These are phyloP conservation scores for Pichia nakasei DNA, from an alignment of 805 yeast species.

Conservation along the genomic window DNA sequence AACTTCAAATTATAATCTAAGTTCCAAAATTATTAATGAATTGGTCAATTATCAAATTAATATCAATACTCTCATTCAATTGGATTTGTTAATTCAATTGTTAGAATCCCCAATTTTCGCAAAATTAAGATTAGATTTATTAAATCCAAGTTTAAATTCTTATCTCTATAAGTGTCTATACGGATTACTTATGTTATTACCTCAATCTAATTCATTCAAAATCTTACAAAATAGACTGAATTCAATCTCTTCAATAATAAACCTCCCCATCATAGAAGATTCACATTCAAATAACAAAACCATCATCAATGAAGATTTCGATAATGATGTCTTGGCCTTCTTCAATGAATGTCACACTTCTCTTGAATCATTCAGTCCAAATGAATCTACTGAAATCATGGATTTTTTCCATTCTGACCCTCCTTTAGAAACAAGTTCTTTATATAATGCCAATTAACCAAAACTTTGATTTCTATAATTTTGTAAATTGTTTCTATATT, in stretches of 20 bases:
- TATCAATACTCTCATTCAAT: constrained; percentile 70
- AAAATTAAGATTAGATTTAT: constrained; percentile 73
- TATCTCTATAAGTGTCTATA: constrained; percentile 78
- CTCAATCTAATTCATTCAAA: constrained; percentile 88
- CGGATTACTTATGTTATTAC: constrained; percentile 87
- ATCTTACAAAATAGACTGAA: constrained; percentile 68
- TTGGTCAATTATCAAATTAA: constrained; percentile 77
- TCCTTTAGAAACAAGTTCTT: constrained; percentile 13
- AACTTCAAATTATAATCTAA: constrained; percentile 82
- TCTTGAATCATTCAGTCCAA: too few species aligned
- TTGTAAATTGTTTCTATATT: constrained; percentile 63
- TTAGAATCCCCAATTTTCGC: constrained; percentile 91
- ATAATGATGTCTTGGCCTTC: constrained; percentile 30
- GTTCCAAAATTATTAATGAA: constrained; percentile 72
- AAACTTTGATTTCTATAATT: constrained; percentile 44
- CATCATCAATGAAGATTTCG: constrained; percentile 8
- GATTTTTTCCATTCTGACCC: constrained; percentile 9
- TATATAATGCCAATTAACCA: constrained; percentile 5
- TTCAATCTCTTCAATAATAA: constrained; percentile 38
- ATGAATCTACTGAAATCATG: constrained; percentile 8
- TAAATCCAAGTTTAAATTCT: constrained; percentile 79
- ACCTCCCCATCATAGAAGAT: constrained; percentile 19
- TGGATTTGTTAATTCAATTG: constrained; percentile 83
- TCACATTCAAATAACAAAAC: constrained; percentile 15
- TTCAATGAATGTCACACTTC: constrained; percentile 38